Percentiles rank a stretch among this genome's conserved stretches.
Conservation (phyloP, 2,329 filamentous ascomycete genomes). For the Xylariomycetidae sp. region DNA sequence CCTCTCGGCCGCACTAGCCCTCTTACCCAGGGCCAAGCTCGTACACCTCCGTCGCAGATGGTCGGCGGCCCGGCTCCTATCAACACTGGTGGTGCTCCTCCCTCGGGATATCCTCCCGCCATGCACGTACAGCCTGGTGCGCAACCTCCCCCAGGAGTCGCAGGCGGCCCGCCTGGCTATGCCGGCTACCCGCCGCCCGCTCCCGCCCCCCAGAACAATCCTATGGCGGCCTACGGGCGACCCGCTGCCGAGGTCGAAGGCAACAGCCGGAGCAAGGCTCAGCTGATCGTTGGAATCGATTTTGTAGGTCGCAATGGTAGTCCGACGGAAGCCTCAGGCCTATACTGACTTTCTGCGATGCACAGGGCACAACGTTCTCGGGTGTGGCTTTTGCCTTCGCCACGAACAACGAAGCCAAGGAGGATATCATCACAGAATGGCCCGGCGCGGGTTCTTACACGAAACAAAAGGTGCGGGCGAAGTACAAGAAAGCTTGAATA, state of each 20-base stretch:
- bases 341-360: conserved; percentile 16
- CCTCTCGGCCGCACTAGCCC: conserved; percentile 49
- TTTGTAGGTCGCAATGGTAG: conserved; percentile 61
- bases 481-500: not conserved
- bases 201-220: conserved; percentile 31
- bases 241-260: conserved; percentile 74
- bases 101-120: conserved; percentile 53
- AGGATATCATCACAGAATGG: conserved; percentile 99
- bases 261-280: conserved; percentile 84
- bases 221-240: conserved; percentile 37
- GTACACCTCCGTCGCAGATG: conserved; percentile 55
- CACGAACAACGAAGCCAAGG: conserved; percentile 94
- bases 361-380: conserved; percentile 94
- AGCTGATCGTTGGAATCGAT: conserved; percentile 97
- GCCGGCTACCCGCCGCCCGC: conserved; percentile 43
- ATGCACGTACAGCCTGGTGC: conserved; percentile 37
- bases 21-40: conserved; percentile 40
- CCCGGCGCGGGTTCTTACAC: conserved; percentile 95
- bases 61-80: conserved; percentile 60
- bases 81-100: conserved; percentile 56
- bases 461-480: conserved; percentile 81
- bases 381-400: conserved; percentile 96
- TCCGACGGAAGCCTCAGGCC: not conserved
- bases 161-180: conserved; percentile 41
- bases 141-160: conserved; percentile 33